These are phyloP conservation scores for Penicillium freii DNA, from an alignment of 2,329 filamentous ascomycete genomes.

Conservation along the genomic window DNA sequence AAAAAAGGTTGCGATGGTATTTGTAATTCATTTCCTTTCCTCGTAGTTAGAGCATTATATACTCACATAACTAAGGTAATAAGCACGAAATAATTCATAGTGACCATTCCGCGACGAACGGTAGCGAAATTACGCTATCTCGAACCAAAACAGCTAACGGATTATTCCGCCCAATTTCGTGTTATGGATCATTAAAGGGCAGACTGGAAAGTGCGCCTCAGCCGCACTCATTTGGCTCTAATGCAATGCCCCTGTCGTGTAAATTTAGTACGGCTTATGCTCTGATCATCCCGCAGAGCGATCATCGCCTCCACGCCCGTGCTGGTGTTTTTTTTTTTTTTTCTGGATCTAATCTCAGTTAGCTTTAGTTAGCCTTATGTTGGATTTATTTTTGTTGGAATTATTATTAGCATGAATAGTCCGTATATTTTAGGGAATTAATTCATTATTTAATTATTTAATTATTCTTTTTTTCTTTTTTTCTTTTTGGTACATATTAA, in stretches of 20 bases:
- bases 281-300: conserved; percentile 26
- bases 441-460: neutral
- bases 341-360: conserved; percentile 22
- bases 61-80: neutral
- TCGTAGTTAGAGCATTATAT: neutral
- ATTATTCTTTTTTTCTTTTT: conserved; percentile 4
- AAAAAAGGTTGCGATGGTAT: neutral
- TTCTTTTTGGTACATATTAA: conserved; percentile 9
- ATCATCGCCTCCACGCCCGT: conserved; percentile 26
- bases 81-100: neutral
- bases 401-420: neutral
- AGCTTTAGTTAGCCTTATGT: conserved; percentile 11
- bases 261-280: conserved; percentile 24
- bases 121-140: neutral
- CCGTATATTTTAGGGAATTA: conserved; percentile 5
- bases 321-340: neutral
- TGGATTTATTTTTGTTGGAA: conserved; percentile 14
- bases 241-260: conserved; percentile 11
- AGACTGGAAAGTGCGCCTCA: conserved; percentile 11
- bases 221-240: conserved; percentile 10
- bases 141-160: neutral
- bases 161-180: neutral
- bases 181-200: neutral
- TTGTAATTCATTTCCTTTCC: neutral
- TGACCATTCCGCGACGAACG: neutral